Base-by-base conservation (phyloP, 1,284 basidiomycete species). In the Sporisorium graminicola region DNA sequence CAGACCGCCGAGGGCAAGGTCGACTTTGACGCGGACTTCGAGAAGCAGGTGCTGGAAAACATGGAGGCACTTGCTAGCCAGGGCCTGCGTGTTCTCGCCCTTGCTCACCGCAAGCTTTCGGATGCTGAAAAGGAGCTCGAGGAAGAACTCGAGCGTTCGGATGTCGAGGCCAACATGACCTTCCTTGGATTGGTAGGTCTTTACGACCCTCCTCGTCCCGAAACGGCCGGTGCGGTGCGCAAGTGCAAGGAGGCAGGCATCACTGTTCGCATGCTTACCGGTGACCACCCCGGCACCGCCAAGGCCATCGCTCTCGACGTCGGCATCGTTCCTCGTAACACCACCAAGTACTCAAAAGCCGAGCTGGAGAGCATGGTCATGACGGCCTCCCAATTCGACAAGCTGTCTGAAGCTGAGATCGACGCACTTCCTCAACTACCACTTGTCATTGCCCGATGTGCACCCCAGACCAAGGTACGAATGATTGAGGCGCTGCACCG, bases 111-210 rank as follows among this genome's bases (percentile, higher is more conserved):
- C 29, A 51, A 71, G 61, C 68, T 81, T 24, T 63, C 71, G 3
- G 59, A 68, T 0, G 46, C 49, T n/a, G 83, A 85, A 43, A 66
- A 60, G n/a, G 56, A 63, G 12, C 67, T 72, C 42, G 80, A 73
- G 29, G 71, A 68, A 20, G 71, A 79, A 26, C 67, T 81, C 35
- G 65, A 77, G 12, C 82, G 82, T 29, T 74, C 71, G 2, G 88
- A 89, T 2, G 88, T 91, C 14, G 91, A 92, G 85, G 82, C 86
- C 22, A 88, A 88, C 27, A 89, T 91, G 80, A 87, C 86, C 7
- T 90, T 93, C 86, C 86, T 90, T 9, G 91, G 90, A 10, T 87
- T 92, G 1, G 90, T 88, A 13, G 91, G 91, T 58, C 90, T 92
- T 64, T 84, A 85, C 77, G 91, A 92, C 80, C 91, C 91, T 16